Evolutionary conservation across 2,329 filamentous ascomycete genomes (phyloP).

Genomic region (Fonsecaea monophora): DNA sequence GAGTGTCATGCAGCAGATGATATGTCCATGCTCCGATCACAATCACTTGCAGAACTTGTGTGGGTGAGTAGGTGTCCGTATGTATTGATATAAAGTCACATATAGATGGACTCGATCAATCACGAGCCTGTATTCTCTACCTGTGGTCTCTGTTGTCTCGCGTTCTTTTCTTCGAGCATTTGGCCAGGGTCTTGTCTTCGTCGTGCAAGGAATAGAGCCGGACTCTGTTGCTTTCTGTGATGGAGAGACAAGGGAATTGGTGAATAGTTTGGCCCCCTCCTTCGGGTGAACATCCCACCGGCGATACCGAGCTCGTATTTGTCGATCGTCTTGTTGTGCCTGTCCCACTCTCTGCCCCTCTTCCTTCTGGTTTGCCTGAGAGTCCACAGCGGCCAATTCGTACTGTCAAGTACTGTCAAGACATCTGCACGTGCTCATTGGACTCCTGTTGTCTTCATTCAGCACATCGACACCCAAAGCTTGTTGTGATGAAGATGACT

Average conservation of each 20-base stretch:
- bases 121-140: background rate
- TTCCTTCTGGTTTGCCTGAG: too few relatives aligned
- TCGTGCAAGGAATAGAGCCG: background rate
- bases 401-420: too few relatives aligned
- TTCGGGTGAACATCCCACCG: conserved; percentile 1
- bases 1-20: too few relatives aligned
- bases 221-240: background rate
- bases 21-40: too few relatives aligned
- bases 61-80: too few relatives aligned
- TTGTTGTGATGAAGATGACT: background rate
- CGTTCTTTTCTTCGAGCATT: conserved; percentile 1
- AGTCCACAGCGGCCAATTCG: too few relatives aligned
- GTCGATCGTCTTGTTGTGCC: too few relatives aligned
- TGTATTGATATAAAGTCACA: too few relatives aligned
- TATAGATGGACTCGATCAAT: background rate
- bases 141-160: background rate
- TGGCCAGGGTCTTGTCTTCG: background rate
- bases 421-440: too few relatives aligned
- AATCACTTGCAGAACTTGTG: too few relatives aligned
- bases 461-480: too few relatives aligned
- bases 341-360: background rate
- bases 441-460: too few relatives aligned
- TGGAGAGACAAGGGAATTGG: background rate
- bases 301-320: background rate
- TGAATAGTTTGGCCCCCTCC: background rate